Evolutionary conservation across 2,329 filamentous ascomycete genomes (phyloP).

Genomic region (Cercospora nicotianae): DNA sequence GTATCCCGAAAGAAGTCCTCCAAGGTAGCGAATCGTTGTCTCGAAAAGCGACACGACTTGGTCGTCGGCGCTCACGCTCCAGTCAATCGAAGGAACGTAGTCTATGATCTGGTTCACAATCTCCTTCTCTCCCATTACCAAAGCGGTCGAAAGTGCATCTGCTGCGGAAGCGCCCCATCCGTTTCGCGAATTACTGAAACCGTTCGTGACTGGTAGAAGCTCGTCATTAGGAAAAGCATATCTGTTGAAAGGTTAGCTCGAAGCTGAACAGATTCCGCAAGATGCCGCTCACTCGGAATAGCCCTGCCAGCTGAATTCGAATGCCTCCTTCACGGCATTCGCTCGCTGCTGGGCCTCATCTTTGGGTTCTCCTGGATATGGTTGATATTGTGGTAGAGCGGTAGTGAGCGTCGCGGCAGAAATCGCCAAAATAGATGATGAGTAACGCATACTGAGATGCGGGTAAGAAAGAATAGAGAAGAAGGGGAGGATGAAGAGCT

Average conservation of each 20-base stretch:
- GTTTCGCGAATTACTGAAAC: conserved; percentile 68
- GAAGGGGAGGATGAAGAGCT: background rate
- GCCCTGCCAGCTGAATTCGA: conserved; percentile 69
- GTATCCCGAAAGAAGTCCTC: conserved; percentile 73
- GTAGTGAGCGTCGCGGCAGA: conserved; percentile 9
- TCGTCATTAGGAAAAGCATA: conserved; percentile 47
- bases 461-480: background rate
- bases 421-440: conserved; percentile 9
- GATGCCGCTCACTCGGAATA: conserved; percentile 30
- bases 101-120: conserved; percentile 70
- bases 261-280: background rate
- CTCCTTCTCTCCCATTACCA: conserved; percentile 70
- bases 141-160: conserved; percentile 77
- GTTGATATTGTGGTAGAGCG: background rate
- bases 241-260: conserved; percentile 46
- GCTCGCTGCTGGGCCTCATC: conserved; percentile 39
- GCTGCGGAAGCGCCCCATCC: conserved; percentile 83
- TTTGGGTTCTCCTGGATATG: conserved; percentile 12
- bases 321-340: conserved; percentile 65
- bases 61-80: conserved; percentile 67
- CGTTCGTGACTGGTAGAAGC: conserved; percentile 66
- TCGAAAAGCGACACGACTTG: conserved; percentile 76
- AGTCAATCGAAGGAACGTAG: conserved; percentile 70
- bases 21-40: conserved; percentile 86
- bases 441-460: conserved; percentile 1